Base-by-base conservation (phyloP, 2,329 filamentous ascomycete genomes). In the Mycosphaerella arachidis region DNA sequence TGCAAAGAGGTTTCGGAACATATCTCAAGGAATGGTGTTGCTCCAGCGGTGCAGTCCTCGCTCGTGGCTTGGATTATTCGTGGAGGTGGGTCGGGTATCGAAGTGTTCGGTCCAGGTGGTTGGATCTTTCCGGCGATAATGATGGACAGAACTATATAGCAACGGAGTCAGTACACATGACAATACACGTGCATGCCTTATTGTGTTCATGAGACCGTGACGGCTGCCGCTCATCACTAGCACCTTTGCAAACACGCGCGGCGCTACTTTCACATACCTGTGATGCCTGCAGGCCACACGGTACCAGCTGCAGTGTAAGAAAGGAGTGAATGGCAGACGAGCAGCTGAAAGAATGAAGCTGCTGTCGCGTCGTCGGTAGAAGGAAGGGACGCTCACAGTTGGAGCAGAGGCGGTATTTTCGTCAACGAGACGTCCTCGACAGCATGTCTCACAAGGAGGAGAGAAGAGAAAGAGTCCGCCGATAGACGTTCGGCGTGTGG, bases 301-400 rank as follows among this genome's bases (percentile, higher is more conserved):
- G 43, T 35, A 55, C 53, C 48, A 29, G 54, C 54, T 37, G 55
- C 46, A 53, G 53, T 45, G 7, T 51, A 8, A 27, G 48, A 9
- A 78, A 76, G 65, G 74, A 77, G 71, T 66, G 75, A 71, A 74
- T 65, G 77, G 81, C 75, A 74, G 71, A 74, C 75, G 75, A 76
- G 74, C 81, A 82, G 82, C 82, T 84, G 75, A 86, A 85, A 77
- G 84, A 86, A 81, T 86, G 84, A 84, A 86, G 83, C 83, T 78
- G 81, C 57, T 52, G 67, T 66, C 57, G 66, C 62, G 43, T 46
- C 12, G 53, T 13, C 48, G 48, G 48, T 52, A 12, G 1, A 55
- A 55, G 20, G 53, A 55, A 48, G 27, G 53, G 35, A 55, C 53
- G 53, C 53, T 46, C 53, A 29, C 40, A 46, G 5, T 24, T 3